phyloP scores from a whole-genome alignment of 2,329 filamentous ascomycete species.

The Microdochium paspali region DNA sequence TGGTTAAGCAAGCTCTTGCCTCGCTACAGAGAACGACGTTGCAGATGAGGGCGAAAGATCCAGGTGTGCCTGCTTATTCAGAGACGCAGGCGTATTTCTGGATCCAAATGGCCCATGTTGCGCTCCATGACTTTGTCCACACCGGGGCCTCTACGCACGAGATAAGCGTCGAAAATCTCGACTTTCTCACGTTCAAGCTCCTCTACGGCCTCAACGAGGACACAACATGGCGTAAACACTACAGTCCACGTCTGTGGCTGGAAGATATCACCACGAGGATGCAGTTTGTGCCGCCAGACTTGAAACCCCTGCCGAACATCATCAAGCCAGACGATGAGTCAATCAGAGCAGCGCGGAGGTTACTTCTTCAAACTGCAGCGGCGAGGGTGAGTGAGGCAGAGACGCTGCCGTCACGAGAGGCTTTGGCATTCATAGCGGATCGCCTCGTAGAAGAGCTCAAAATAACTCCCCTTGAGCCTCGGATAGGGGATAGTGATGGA shows the following conservation, averaged over 20 bases:
- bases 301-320: conserved; percentile 16
- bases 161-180: neutral
- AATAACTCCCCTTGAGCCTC: neutral
- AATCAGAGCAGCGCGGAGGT: neutral
- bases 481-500: neutral
- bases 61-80: conserved; percentile 14
- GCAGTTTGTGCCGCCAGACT: conserved; percentile 15
- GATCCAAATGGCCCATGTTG: conserved; percentile 16
- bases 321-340: conserved; percentile 1
- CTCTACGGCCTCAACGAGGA: conserved; percentile 12
- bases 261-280: conserved; percentile 15
- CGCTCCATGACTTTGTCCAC: no score
- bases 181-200: conserved; percentile 9
- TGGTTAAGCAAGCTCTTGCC: conserved; percentile 16
- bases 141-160: no score
- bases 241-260: conserved; percentile 12
- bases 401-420: neutral
- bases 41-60: conserved; percentile 7
- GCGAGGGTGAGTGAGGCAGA: neutral
- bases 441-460: neutral
- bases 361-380: neutral
- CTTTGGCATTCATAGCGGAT: neutral
- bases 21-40: conserved; percentile 14
- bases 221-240: conserved; percentile 18
- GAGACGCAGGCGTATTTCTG: conserved; percentile 23